These are phyloP conservation scores for Kuraishia piskuri DNA, from an alignment of 805 yeast species.

Conservation along the genomic window DNA sequence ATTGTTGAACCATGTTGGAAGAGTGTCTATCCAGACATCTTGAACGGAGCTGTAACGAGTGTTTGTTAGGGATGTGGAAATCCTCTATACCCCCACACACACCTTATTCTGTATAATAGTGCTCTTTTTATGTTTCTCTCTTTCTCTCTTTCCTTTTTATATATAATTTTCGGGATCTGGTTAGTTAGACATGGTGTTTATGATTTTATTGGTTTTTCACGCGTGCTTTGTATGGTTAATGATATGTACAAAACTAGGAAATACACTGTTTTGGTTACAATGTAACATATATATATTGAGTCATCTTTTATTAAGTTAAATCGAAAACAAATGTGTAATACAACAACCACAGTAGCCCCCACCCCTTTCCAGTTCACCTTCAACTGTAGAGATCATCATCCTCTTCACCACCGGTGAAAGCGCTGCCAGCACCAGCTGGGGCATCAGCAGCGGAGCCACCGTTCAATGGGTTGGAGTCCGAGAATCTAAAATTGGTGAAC, in stretches of 20 bases:
- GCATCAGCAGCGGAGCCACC: conserved; percentile 21
- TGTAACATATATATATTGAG: too few relatives aligned
- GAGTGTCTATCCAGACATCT: neutral
- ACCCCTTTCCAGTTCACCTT: neutral
- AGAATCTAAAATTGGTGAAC: conserved; percentile 81
- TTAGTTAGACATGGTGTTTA: neutral
- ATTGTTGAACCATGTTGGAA: neutral
- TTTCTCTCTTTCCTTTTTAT: neutral
- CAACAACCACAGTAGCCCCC: neutral
- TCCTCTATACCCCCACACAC: neutral
- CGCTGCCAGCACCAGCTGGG: conserved; percentile 26
- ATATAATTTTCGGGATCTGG: neutral
- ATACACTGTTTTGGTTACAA: too few relatives aligned
- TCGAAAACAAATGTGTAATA: neutral
- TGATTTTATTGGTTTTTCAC: neutral
- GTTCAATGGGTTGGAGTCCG: conserved; percentile 27
- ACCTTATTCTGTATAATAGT: neutral
- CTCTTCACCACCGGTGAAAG: conserved; percentile 39
- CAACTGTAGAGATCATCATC: conserved; percentile 36
- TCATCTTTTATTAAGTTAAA: neutral
- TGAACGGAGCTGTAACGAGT: neutral
- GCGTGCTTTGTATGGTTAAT: neutral
- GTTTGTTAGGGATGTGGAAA: neutral
- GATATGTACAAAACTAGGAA: neutral
- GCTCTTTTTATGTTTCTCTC: too few relatives aligned